Evolutionary conservation across 805 yeast genomes (phyloP).

Genomic region (Lachancea thermotolerans): DNA sequence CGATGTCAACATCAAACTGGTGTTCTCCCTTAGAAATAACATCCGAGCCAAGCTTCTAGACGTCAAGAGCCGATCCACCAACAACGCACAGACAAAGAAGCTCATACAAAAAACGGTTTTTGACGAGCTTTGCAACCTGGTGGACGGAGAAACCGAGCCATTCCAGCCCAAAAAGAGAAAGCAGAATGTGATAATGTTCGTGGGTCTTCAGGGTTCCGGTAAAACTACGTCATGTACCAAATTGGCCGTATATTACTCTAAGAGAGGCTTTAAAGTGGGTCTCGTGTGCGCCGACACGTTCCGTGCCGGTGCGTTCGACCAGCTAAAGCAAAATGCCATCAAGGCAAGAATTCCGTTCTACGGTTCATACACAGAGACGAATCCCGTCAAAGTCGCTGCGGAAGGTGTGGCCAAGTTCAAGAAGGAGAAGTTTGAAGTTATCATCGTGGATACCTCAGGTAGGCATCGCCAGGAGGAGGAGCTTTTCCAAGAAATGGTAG

Average conservation of each 20-base stretch:
- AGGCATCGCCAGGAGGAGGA: conserved; percentile 94
- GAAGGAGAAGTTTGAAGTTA: conserved; percentile 84
- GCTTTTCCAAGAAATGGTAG: conserved; percentile 89
- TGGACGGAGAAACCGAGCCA: conserved; percentile 54
- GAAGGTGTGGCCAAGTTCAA: conserved; percentile 91
- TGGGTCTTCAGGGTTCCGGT: conserved; percentile 98
- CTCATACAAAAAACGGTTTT: conserved; percentile 85
- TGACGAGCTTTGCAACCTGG: conserved; percentile 83
- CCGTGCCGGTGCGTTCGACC: conserved; percentile 99
- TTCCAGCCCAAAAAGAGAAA: conserved; percentile 84
- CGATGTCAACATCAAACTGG: conserved; percentile 88
- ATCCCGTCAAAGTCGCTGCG: conserved; percentile 85
- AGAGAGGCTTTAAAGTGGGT: conserved; percentile 91
- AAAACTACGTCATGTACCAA: conserved; percentile 97
- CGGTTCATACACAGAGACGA: conserved; percentile 93
- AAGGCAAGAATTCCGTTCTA: conserved; percentile 90
- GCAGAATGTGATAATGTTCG: conserved; percentile 86
- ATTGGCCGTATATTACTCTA: conserved; percentile 87
- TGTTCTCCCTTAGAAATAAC: conserved; percentile 66
- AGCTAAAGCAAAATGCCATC: conserved; percentile 93
- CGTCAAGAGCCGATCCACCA: conserved; percentile 25
- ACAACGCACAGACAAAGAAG: conserved; percentile 59
- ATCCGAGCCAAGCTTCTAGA: conserved; percentile 54
- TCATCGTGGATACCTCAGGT: conserved; percentile 96
- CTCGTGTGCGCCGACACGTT: conserved; percentile 98